Base-by-base conservation (phyloP, 2,329 filamentous ascomycete species). In the Sphaceloma murrayae region DNA sequence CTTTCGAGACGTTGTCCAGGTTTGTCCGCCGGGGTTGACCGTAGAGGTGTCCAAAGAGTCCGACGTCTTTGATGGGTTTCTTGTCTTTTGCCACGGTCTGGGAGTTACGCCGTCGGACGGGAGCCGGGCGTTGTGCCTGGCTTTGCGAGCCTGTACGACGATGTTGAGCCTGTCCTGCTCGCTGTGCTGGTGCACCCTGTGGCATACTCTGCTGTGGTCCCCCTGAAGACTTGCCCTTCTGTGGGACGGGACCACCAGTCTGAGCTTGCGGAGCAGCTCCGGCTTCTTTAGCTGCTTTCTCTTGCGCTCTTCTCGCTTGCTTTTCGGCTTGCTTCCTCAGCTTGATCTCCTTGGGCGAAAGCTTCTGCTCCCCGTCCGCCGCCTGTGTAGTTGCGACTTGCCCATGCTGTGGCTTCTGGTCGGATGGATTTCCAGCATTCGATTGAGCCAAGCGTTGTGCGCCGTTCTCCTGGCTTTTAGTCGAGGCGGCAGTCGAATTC, bases 271-370 rank as follows among this genome's bases (percentile, higher is more conserved):
- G 17, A 10, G 48, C 46, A 32, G 48, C 42, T 40, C 47, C 44
- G 48, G 51, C 45, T 46, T 51, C 39, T 46, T 52, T 34, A 24
- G 50, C 46, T 52, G 57, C 58, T 47, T 59, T 61, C 47, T 58
- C 53, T 39, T 58, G 58, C 38, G 83, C 85, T 67, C 89, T 75
- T 49, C 85, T 74, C 34, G 87, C 87, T 43, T 84, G 82, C 67
- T 95, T 96, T 61, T 95, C 89, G 22, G 85, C 88, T 62, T 94
- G 89, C 49, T 82, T 82, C 60, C 78, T 80, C 56, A 88, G 89
- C 67, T 96, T 96, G 57, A 94, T 60, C 63, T 94, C 83, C 14
- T 85, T 86, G 26, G 74, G 74, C 1, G 82, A 78, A 22, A 84
- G 67, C 60, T 85, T 83, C 34, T 62, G 58, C 21, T 52, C 56